Evolutionary conservation across 495 filamentous ascomycete genomes (phyloP).

Genomic region (Xylaria bambusicola): DNA sequence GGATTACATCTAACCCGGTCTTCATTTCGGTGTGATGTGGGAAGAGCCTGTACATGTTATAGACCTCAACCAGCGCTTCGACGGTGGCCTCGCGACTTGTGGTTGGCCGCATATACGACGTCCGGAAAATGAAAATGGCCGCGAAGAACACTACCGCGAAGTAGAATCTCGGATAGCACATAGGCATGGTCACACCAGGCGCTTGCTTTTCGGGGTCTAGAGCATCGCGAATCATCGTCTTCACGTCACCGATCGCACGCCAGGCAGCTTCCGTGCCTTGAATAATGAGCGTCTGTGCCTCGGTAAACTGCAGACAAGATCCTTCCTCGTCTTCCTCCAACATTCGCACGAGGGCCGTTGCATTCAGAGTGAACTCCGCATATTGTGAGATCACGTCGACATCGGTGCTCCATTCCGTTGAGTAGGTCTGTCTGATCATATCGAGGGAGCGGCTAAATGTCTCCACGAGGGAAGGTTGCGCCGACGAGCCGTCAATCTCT

Average conservation of each 20-base stretch:
- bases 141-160: conserved; percentile 7
- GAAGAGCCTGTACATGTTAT: conserved; percentile 2
- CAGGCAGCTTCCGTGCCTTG: conserved; percentile 2
- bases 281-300: conserved; percentile 3
- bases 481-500: conserved; percentile 5
- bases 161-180: conserved; percentile 7
- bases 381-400: conserved; percentile 4
- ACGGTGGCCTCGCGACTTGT: not conserved
- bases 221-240: not conserved
- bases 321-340: not conserved
- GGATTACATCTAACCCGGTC: not conserved
- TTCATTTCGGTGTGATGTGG: not conserved
- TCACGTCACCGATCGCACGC: not conserved
- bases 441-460: conserved; percentile 7
- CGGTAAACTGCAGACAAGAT: not conserved
- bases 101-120: not conserved
- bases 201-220: not conserved
- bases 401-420: conserved; percentile 5
- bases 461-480: conserved; percentile 7
- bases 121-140: conserved; percentile 6
- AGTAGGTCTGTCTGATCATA: not conserved
- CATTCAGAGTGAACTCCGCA: conserved; percentile 1
- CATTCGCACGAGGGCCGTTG: conserved; percentile 10
- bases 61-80: not conserved
- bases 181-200: not conserved